Percentiles rank a stretch among this genome's conserved stretches.
These are phyloP conservation scores for Rhodotorula graminis DNA, from an alignment of 768 basidiomycete genomes.

Conservation along the genomic window DNA sequence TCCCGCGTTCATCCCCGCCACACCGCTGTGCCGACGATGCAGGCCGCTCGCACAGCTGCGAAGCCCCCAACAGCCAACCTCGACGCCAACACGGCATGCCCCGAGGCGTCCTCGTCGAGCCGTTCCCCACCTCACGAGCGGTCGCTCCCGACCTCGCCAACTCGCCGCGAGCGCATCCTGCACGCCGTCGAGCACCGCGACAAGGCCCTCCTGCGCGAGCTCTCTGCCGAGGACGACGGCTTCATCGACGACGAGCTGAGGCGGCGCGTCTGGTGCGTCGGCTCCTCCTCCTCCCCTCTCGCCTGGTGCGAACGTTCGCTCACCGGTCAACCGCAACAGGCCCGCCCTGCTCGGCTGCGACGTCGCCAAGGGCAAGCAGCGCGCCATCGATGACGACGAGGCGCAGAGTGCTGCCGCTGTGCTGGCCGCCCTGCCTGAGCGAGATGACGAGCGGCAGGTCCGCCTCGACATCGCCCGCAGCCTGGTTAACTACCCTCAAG, in stretches of 20 bases:
- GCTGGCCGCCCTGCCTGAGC: neutral
- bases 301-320: neutral
- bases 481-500: slow-evolving; percentile 48
- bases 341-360: slow-evolving; percentile 19
- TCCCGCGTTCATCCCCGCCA: no score
- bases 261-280: slow-evolving; percentile 45
- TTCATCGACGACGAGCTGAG: slow-evolving; percentile 45
- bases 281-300: no score
- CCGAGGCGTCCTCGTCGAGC: neutral
- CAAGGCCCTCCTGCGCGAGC: slow-evolving; percentile 36
- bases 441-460: slow-evolving; percentile 50
- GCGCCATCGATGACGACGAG: neutral
- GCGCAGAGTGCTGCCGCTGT: neutral
- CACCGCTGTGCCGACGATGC: neutral
- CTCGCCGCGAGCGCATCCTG: slow-evolving; percentile 29
- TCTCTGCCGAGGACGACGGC: slow-evolving; percentile 45
- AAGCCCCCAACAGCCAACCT: no score
- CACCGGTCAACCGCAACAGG: slow-evolving; percentile 20
- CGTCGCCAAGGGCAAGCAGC: slow-evolving; percentile 1
- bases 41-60: neutral
- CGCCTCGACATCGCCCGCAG: slow-evolving; percentile 49
- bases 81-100: neutral
- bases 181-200: slow-evolving; percentile 42
- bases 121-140: neutral
- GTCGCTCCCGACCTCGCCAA: neutral